phyloP scores from a whole-genome alignment of 495 filamentous ascomycete genomes.

The Hyphodiscus hymeniophilus region DNA sequence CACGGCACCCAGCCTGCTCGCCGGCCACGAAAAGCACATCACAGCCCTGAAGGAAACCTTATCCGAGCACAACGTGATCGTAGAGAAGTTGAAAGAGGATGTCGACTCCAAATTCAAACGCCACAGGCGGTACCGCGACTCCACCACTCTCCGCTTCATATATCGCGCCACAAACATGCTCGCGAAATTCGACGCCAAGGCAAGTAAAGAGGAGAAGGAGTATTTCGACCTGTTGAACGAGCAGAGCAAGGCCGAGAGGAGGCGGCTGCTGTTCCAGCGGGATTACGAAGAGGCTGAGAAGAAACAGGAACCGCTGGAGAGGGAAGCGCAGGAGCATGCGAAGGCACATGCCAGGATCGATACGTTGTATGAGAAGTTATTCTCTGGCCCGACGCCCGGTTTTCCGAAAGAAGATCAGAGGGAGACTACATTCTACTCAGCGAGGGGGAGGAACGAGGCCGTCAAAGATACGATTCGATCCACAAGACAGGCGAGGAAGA shows the following conservation, averaged over 20 bases:
- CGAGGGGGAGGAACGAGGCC: background rate
- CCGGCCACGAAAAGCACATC: background rate
- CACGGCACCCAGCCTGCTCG: background rate
- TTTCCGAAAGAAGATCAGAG: background rate
- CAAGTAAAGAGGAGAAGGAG: background rate
- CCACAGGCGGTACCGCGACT: background rate
- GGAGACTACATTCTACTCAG: background rate
- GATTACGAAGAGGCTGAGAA: background rate
- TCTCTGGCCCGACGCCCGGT: background rate
- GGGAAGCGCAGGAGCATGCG: background rate
- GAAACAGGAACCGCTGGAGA: background rate
- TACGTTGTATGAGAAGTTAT: background rate
- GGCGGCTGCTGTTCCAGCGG: background rate
- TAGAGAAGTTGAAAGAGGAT: background rate
- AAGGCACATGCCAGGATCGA: background rate
- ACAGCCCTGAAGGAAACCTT: background rate
- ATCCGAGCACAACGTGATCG: background rate
- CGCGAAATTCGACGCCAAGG: conserved; percentile 2
- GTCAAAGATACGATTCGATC: background rate
- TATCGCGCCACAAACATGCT: conserved; percentile 1
- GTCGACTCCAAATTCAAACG: background rate
- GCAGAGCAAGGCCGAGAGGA: background rate
- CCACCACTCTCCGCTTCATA: background rate
- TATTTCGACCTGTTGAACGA: background rate
- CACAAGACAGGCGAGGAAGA: background rate